Evolutionary conservation across 2,329 filamentous ascomycete genomes (phyloP).

Genomic region (Botryosphaeria dothidea): DNA sequence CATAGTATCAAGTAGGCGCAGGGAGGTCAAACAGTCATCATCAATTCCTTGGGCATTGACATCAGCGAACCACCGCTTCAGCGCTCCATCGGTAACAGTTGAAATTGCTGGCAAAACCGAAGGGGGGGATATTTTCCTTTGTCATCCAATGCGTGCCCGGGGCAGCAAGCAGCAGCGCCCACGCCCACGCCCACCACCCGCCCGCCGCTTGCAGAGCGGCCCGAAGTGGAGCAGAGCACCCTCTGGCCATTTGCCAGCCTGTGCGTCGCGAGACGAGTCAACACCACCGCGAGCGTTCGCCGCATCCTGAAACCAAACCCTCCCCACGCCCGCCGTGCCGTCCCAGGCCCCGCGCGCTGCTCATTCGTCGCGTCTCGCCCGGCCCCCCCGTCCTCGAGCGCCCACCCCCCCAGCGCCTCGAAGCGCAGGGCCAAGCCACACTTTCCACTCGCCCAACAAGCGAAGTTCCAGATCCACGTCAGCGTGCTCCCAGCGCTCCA

Average conservation of each 20-base stretch:
- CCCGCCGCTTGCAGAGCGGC: conserved; percentile 13
- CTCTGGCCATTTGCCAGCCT: background rate
- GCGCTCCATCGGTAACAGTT: too few species aligned
- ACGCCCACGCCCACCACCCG: background rate
- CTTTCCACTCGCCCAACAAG: conserved; percentile 10
- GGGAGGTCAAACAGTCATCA: too few species aligned
- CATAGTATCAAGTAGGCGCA: too few species aligned
- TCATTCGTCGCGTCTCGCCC: background rate
- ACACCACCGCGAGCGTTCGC: conserved; percentile 3
- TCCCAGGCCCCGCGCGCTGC: background rate
- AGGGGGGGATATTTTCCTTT: too few species aligned
- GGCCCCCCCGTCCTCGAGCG: background rate
- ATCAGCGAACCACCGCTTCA: too few species aligned
- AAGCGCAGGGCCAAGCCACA: conserved; percentile 16
- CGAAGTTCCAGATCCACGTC: conserved; percentile 20
- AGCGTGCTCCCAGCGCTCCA: conserved; percentile 15
- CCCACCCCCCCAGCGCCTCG: background rate
- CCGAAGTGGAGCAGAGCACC: conserved; percentile 4
- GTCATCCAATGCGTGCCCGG: background rate
- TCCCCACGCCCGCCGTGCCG: background rate
- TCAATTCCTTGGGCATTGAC: too few species aligned
- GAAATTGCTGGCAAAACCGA: too few species aligned
- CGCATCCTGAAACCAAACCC: background rate
- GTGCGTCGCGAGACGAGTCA: background rate
- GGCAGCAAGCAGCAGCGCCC: background rate